A percentile compares a stretch with the other conserved stretches of the same genome.
Evolutionary conservation across 192 early-diverging fungal genomes (phyloP).

Genomic region (Gonapodya prolifera): DNA sequence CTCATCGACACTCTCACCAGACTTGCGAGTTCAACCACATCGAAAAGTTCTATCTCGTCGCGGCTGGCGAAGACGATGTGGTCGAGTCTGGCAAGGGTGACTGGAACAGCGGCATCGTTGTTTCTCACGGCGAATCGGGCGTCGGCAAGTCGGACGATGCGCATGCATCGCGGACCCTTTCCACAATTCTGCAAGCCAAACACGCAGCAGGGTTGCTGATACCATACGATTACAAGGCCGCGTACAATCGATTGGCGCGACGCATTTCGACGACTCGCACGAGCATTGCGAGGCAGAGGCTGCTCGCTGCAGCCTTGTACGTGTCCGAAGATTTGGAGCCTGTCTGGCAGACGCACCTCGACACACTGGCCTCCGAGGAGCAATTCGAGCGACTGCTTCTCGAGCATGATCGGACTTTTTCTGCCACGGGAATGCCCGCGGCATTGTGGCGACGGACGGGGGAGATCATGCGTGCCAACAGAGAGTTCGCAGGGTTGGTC

Average conservation of each 20-base stretch:
- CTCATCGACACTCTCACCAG: too few relatives aligned
- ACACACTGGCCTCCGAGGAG: constrained; percentile 87
- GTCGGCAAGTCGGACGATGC: background rate
- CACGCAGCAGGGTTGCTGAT: constrained; percentile 87
- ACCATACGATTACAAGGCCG: constrained; percentile 92
- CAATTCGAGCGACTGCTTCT: constrained; percentile 85
- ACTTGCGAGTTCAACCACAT: background rate
- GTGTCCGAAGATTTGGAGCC: constrained; percentile 36
- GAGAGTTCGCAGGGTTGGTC: constrained; percentile 83
- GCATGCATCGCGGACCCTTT: background rate
- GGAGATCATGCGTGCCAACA: constrained; percentile 91
- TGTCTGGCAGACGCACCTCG: constrained; percentile 66
- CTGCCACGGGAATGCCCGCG: constrained; percentile 84
- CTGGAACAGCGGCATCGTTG: background rate
- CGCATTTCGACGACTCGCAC: constrained; percentile 59
- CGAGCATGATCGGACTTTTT: constrained; percentile 90
- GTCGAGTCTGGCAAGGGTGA: background rate
- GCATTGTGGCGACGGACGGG: constrained; percentile 92
- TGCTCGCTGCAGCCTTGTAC: background rate
- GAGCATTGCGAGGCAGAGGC: background rate
- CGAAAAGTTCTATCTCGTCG: background rate
- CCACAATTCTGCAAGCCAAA: constrained; percentile 59
- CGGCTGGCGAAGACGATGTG: background rate
- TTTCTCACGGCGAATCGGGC: background rate
- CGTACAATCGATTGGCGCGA: constrained; percentile 69